Percentiles rank a stretch among this genome's conserved stretches.
Conservation (phyloP, 2,329 filamentous ascomycete genomes). For the Talaromyces sp. region DNA sequence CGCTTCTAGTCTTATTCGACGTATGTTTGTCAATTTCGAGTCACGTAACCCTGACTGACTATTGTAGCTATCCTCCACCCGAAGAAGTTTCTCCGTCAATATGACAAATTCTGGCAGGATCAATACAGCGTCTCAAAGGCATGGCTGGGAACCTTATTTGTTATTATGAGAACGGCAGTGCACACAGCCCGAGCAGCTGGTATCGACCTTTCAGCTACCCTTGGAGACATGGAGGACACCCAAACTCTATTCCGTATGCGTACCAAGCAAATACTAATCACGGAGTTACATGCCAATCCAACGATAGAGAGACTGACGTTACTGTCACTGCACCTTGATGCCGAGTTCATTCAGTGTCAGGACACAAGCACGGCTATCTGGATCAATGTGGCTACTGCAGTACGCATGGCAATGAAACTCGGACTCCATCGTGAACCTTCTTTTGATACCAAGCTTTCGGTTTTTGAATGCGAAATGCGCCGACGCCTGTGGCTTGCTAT, state of each 20-base stretch:
- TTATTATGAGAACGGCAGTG: constrained; percentile 58
- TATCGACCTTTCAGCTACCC: constrained; percentile 57
- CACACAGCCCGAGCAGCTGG: constrained; percentile 55
- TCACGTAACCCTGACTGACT: not conserved
- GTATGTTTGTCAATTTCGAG: not conserved
- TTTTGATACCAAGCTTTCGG: constrained; percentile 50
- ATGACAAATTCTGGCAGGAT: constrained; percentile 55
- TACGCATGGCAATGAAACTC: constrained; percentile 58
- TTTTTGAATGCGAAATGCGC: constrained; percentile 55
- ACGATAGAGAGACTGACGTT: constrained; percentile 56
- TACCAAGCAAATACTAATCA: constrained; percentile 55
- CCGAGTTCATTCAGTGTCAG: constrained; percentile 53
- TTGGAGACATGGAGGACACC: constrained; percentile 45
- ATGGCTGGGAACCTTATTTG: constrained; percentile 50
- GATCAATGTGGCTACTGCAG: constrained; percentile 54
- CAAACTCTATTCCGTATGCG: constrained; percentile 39
- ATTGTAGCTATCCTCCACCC: constrained; percentile 15
- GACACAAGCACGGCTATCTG: constrained; percentile 56
- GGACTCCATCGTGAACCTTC: constrained; percentile 58
- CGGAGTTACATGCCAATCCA: constrained; percentile 57
- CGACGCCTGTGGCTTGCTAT: constrained; percentile 41
- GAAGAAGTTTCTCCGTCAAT: constrained; percentile 38
- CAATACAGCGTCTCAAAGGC: constrained; percentile 51
- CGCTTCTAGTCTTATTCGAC: constrained; percentile 7
- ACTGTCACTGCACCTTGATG: constrained; percentile 55